Conservation (phyloP, 1,284 basidiomycete species). For the Tilletia caries region DNA sequence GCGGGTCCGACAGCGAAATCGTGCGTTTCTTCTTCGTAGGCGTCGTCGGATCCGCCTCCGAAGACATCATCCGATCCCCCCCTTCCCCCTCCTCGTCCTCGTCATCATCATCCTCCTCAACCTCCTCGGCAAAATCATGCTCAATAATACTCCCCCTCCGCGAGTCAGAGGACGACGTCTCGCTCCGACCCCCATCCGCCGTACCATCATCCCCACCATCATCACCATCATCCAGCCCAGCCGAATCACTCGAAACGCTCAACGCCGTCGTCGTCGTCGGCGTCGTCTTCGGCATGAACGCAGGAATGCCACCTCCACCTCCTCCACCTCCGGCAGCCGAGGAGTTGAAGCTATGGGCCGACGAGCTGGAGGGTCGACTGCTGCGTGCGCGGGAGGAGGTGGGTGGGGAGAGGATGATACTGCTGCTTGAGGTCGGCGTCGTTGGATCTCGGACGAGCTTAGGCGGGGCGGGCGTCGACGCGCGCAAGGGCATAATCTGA, state of each 20-base stretch:
- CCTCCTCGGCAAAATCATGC: constrained; percentile 10
- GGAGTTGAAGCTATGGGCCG: background rate
- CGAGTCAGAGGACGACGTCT: background rate
- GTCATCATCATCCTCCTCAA: background rate
- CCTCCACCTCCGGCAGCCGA: too few relatives aligned
- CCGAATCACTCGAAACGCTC: too few relatives aligned
- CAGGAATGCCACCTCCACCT: too few relatives aligned
- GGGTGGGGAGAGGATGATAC: background rate
- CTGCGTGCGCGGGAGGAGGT: background rate
- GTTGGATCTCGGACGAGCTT: too few relatives aligned
- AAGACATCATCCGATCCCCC: background rate
- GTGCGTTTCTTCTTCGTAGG: constrained; percentile 20
- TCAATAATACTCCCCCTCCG: background rate
- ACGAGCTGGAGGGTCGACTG: background rate
- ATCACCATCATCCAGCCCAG: constrained; percentile 1
- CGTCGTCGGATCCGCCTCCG: background rate
- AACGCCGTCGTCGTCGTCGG: constrained; percentile 33
- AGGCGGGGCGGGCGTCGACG: background rate
- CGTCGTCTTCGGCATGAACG: constrained; percentile 26
- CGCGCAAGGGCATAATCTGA: background rate
- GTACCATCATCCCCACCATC: constrained; percentile 7
- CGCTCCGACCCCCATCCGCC: too few relatives aligned
- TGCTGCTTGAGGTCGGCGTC: background rate
- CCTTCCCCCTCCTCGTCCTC: too few relatives aligned
- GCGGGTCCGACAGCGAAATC: constrained; percentile 7